Percentiles rank a stretch among this genome's conserved stretches.
Conservation (phyloP, 345 rosid genomes). For the Gynandropsis gynandra region DNA sequence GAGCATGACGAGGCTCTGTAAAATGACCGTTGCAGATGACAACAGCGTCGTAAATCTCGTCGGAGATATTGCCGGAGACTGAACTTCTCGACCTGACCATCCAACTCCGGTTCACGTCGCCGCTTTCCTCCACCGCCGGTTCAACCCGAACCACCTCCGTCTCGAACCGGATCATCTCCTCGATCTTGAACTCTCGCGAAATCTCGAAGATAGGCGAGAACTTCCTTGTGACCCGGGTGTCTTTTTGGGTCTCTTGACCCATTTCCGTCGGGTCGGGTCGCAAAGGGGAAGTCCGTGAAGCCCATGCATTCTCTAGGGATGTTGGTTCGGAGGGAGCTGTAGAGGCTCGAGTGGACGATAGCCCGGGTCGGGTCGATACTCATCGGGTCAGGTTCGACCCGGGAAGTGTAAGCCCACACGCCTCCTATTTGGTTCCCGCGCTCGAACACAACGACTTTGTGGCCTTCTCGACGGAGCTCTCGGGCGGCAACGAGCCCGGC, state of each 20-base stretch:
- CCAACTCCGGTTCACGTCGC: slow-evolving; percentile 42
- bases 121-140: slow-evolving; percentile 2
- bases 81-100: slow-evolving; percentile 34
- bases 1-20: slow-evolving; percentile 52
- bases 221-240: slow-evolving; percentile 70
- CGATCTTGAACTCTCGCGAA: slow-evolving; percentile 56
- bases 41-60: slow-evolving; percentile 59
- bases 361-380: slow-evolving; percentile 57
- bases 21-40: slow-evolving; percentile 63
- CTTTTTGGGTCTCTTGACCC: slow-evolving; percentile 56
- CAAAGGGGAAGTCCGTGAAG: slow-evolving; percentile 63
- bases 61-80: not conserved
- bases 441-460: slow-evolving; percentile 66
- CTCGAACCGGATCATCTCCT: slow-evolving; percentile 56
- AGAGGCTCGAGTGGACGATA: slow-evolving; percentile 62
- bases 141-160: slow-evolving; percentile 48
- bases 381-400: slow-evolving; percentile 62
- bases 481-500: slow-evolving; percentile 77
- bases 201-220: slow-evolving; percentile 53
- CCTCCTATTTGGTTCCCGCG: slow-evolving; percentile 60
- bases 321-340: slow-evolving; percentile 76
- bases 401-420: slow-evolving; percentile 69
- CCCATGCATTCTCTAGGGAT: slow-evolving; percentile 91
- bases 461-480: slow-evolving; percentile 83
- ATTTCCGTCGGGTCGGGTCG: slow-evolving; percentile 25